Base-by-base conservation (phyloP, 495 filamentous ascomycete species). In the Podospora conica region DNA sequence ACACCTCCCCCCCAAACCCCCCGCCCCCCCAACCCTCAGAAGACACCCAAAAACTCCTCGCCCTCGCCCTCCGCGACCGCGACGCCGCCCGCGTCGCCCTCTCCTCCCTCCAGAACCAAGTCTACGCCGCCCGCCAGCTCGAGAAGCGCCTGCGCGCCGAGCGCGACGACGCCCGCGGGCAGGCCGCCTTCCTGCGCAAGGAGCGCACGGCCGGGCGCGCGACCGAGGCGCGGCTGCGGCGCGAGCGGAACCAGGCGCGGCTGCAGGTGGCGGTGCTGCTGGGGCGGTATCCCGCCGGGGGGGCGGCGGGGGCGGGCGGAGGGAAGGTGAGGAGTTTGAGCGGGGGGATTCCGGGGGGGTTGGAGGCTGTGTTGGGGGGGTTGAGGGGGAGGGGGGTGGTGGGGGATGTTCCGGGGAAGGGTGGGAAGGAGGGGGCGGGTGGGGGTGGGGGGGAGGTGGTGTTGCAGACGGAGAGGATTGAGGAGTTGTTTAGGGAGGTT, bases 221-320 rank as follows among this genome's bases (percentile, higher is more conserved):
- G 60, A 65, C 60, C 1, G 71, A 75, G 65, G 8, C 11, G 1
- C 9, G 73, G 55, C 22, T 75, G 56, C 23, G 73, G n/a, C 40
- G 66, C 65, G 71, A 75, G 65, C n/a, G 73, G 64, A 71, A 75
- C 22, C 68, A 72, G 53, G 69, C 66, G 0, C 21, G 71, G 40
- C 5, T 70, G 58, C 65, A 63, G 40, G 5, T 68, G 53, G 27
- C 61, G 0, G 3, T 66, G 2, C 18, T 54, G 7, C 3, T 12
- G 21, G 53, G 65, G 40, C 10, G 54, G 48, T n/a, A 48, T 48
- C 7, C 20, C 27, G 12, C 27, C 3, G 9, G 48, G 15, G 53
- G 27, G 1, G 27, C 3, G 24, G 20, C 27, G 25, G 3, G 4
- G 25, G 7, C 15, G 23, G 22, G 40, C 2, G 48, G 53, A 28